Evolutionary conservation across 2,329 filamentous ascomycete species (phyloP), one percentile per base, ranked within the genome.

Genomic region (Trichoderma arundinaceum): DNA sequence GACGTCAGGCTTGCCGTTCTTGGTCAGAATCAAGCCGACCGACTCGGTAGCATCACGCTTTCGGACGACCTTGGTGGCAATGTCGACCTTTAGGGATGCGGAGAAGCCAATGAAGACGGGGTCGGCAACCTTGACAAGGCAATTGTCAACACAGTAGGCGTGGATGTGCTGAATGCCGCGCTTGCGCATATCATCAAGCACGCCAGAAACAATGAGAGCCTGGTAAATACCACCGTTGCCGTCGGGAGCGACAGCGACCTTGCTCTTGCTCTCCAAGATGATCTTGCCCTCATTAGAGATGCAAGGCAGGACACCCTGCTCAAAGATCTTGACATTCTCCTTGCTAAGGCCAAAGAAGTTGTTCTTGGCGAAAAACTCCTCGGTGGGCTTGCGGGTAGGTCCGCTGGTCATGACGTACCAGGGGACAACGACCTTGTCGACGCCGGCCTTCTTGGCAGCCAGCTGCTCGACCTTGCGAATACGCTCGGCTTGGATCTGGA

Each of bases 401-500:
- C 95, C 95, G 74, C 92, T 97, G 73, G 95, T 99, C 95, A 99
- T 99, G 79, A 99, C 92, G 81, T 99, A 99, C 95, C 95, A 99
- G 12, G 95, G 95, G 48, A 98, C 89, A 38, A 90, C 83, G 49
- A 88, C 87, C 56, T 82, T 82, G 67, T 80, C 70, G 15, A 70
- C 70, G 66, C 85, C 85, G 62, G 86, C 83, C 76, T 89, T 88
- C 77, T 90, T 88, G 72, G 88, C 84, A 49, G 94, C 94, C 69
- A 98, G 83, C 73, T 88, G 81, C 81, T 98, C 91, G 8, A 96
- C 81, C 82, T 93, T 96, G 74, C 85, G 85, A 75, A 99, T 98
- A 63, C 95, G 86, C 86, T 99, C 94, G 51, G 91, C 95, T 80
- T 99, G 95, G 72, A 99, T 91, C 83, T 98, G 94, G 86, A 99